Base-by-base conservation (phyloP, 345 rosid species). In the Gynandropsis gynandra region DNA sequence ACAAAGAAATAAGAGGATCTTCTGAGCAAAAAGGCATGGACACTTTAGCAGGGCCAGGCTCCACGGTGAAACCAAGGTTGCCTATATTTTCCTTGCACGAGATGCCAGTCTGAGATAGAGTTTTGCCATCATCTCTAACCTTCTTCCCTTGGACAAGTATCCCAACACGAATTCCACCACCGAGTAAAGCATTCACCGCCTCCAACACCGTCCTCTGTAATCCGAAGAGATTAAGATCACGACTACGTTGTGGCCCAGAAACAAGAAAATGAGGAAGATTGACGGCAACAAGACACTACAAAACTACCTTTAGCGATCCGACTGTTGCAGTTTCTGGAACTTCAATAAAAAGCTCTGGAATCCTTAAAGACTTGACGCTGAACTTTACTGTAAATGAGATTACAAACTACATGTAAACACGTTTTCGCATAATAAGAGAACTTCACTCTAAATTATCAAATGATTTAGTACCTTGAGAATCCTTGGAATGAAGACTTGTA, bases 261-360 rank as follows among this genome's bases (percentile, higher is more conserved):
- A 7, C 11, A 54, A 42, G 48, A 24, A 21, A 35, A 12, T 4
- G 19, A 39, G 46, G 31, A 17, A 3, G 8, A 53, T 16, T 8
- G 37, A 27, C 9, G 38, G 35, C 37, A 15, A 49, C n/a, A 32
- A 31, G 50, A 53, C 60, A 58, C 33, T n/a, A 36, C 20, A 42
- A 42, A 21, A 27, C 50, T 71, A 93, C 99, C 97, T 93, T 88
- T 51, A 93, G 67, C 7, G 90, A 88, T 54, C 89, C 88, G 52
- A 88, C 74, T 10, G 97, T 88, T 24, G 83, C 77, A 36, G 74
- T 81, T 72, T 88, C 85, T 20, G 99, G 89, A 51, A 88, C 85
- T 73, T 88, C 95, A 54, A 93, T 61, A 17, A 72, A 71, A 59
- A 88, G 89, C 77, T 93, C 97, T 0, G 99, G 99, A 47, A 93